Conservation (phyloP, 805 yeast genomes). For the Kodamaea leandrae region DNA sequence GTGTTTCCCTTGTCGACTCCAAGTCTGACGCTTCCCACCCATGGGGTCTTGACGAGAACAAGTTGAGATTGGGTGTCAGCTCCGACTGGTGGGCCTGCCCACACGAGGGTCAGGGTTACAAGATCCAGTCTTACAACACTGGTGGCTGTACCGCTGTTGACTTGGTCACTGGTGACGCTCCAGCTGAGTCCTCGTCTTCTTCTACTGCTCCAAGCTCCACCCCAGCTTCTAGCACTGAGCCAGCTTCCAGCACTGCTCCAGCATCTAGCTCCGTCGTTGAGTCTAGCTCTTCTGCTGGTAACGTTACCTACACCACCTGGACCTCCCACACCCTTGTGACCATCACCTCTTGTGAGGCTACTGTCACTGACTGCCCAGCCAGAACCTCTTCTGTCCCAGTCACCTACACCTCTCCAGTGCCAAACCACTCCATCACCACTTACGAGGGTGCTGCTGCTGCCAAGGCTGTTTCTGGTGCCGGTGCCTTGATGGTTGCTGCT, state of each 20-base stretch:
- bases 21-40: conserved; percentile 22
- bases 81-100: conserved; percentile 25
- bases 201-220: conserved; percentile 6
- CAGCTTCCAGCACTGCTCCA: conserved; percentile 4
- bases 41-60: conserved; percentile 26
- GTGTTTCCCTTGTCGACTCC: conserved; percentile 15
- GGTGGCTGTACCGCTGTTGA: conserved; percentile 18
- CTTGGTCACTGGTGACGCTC: conserved; percentile 18
- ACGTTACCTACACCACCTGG: conserved; percentile 8
- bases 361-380: conserved; percentile 26
- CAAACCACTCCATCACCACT: conserved; percentile 20
- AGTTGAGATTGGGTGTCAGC: conserved; percentile 22
- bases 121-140: conserved; percentile 12
- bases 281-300: conserved; percentile 2
- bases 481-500: conserved; percentile 14
- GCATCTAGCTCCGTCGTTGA: background rate
- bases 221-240: conserved; percentile 5
- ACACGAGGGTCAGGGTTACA: conserved; percentile 16
- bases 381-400: conserved; percentile 14
- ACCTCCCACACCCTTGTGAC: conserved; percentile 23
- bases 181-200: conserved; percentile 4
- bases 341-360: conserved; percentile 25
- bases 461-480: conserved; percentile 14
- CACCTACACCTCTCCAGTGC: conserved; percentile 8
- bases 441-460: conserved; percentile 18